Percentiles rank a stretch among this genome's conserved stretches.
These are phyloP conservation scores for Sporothrix sp. DNA, from an alignment of 2,329 filamentous ascomycete species.

Conservation along the genomic window DNA sequence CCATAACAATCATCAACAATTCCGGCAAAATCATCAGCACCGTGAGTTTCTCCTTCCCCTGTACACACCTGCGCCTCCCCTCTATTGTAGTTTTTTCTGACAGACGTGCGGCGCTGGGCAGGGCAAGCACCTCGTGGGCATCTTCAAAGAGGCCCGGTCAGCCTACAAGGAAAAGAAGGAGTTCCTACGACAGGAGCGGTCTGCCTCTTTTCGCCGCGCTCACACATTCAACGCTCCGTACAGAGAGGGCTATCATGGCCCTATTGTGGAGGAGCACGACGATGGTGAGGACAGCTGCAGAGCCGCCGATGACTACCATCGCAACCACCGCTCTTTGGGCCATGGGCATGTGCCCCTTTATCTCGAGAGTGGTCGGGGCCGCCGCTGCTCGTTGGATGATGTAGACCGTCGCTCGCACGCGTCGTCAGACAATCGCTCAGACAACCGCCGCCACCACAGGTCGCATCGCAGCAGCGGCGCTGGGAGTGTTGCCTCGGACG, in stretches of 20 bases:
- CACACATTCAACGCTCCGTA: slow-evolving; percentile 41
- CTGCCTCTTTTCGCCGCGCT: slow-evolving; percentile 43
- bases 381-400: slow-evolving; percentile 23
- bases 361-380: slow-evolving; percentile 20
- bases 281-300: slow-evolving; percentile 21
- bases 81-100: too few relatives aligned
- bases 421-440: slow-evolving; percentile 30
- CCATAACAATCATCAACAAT: slow-evolving; percentile 80
- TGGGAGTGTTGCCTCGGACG: slow-evolving; percentile 25
- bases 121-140: slow-evolving; percentile 81
- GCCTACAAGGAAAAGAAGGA: slow-evolving; percentile 85
- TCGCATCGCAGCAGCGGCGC: slow-evolving; percentile 27
- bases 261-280: slow-evolving; percentile 20
- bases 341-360: slow-evolving; percentile 15
- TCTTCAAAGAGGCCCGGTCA: slow-evolving; percentile 85
- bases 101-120: too few relatives aligned
- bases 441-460: slow-evolving; percentile 33
- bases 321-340: slow-evolving; percentile 9
- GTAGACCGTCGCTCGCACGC: slow-evolving; percentile 21
- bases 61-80: too few relatives aligned
- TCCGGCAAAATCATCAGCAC: slow-evolving; percentile 87
- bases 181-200: slow-evolving; percentile 58
- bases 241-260: slow-evolving; percentile 22
- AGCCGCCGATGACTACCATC: slow-evolving; percentile 15
- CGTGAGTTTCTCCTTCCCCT: slow-evolving; percentile 40